phyloP scores from a whole-genome alignment of 148 eudicot genomes.

The Dysphania ambrosioides region DNA sequence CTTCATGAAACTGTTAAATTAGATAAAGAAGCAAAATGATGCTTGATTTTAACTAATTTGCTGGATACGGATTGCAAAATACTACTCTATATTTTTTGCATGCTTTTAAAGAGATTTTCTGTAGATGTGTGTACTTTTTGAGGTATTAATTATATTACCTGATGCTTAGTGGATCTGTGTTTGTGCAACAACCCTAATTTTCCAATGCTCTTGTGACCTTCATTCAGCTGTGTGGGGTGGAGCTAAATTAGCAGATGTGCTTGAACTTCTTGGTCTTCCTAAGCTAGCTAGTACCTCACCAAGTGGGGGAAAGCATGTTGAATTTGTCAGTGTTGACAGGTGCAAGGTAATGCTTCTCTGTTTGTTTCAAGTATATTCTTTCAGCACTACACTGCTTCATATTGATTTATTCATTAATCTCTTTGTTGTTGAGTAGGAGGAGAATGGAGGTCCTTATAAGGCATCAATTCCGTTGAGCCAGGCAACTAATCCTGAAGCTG shows the following conservation, averaged over 20 bases:
- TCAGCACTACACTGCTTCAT: neutral
- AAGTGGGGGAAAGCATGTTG: constrained; percentile 88
- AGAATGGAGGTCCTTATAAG: constrained; percentile 91
- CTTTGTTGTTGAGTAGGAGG: constrained; percentile 48
- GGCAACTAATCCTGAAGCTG: constrained; percentile 85
- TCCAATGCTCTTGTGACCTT: constrained; percentile 15
- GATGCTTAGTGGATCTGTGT: constrained; percentile 4
- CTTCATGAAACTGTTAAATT: too few species aligned
- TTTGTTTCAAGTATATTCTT: neutral
- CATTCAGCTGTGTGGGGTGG: constrained; percentile 80
- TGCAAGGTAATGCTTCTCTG: constrained; percentile 61
- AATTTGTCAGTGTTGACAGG: constrained; percentile 89
- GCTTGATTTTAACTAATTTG: neutral
- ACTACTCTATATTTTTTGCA: neutral
- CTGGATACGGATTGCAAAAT: neutral
- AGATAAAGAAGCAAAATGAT: neutral
- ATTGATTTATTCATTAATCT: too few species aligned
- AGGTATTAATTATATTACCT: constrained; percentile 2
- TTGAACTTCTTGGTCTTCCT: constrained; percentile 76
- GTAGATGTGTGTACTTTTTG: neutral
- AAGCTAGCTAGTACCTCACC: constrained; percentile 53
- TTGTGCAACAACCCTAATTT: neutral
- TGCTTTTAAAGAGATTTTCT: neutral
- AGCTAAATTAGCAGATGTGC: constrained; percentile 90
- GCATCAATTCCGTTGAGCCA: constrained; percentile 80